Evolutionary conservation across 73 alveolate species (phyloP).

Genomic region (Paramecium sexaurelia): DNA sequence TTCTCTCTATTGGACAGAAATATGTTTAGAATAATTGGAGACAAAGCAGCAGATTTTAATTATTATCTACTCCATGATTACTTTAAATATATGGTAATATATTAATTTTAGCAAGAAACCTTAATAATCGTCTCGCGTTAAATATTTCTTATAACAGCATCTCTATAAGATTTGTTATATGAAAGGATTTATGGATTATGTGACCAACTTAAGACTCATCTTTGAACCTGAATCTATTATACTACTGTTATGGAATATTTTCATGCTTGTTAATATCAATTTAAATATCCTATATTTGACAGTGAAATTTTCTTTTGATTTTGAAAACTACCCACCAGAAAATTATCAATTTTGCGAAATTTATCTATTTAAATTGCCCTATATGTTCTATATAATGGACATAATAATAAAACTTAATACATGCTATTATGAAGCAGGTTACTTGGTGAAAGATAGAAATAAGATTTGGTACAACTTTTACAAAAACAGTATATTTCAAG

Average conservation of each 20-base stretch:
- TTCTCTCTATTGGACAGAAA: neutral
- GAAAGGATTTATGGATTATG: neutral
- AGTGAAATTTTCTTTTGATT: conserved; percentile 11
- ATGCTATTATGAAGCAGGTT: conserved; percentile 35
- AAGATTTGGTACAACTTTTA: conserved; percentile 5
- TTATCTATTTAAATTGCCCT: neutral
- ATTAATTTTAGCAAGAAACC: neutral
- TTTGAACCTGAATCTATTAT: neutral
- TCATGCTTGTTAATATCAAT: neutral
- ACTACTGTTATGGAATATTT: neutral
- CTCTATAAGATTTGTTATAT: neutral
- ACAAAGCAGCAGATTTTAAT: conserved; percentile 14
- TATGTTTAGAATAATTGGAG: conserved; percentile 53
- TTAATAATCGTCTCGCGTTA: neutral
- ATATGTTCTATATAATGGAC: neutral
- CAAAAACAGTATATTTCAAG: neutral
- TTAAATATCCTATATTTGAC: neutral
- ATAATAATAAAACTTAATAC: neutral
- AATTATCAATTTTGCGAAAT: neutral
- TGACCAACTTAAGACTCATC: neutral
- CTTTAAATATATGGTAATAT: conserved; percentile 40
- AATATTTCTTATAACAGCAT: neutral
- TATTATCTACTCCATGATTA: conserved; percentile 7
- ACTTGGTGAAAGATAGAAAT: conserved; percentile 1
- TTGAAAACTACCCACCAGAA: neutral